Base-by-base conservation (phyloP, 352 stramenopile species). In the Plasmopara halstedii region DNA sequence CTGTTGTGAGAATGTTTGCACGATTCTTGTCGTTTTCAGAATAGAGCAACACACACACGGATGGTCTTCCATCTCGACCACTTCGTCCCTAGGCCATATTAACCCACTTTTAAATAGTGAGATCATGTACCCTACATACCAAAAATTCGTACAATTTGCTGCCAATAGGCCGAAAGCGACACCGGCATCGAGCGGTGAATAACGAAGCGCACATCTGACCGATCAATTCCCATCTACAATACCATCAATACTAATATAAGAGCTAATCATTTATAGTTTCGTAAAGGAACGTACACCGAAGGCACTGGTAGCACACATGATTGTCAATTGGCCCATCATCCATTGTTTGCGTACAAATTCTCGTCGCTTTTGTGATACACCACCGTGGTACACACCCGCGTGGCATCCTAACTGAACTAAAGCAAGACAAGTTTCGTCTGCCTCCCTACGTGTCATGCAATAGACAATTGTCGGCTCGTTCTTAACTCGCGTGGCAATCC, bases 341-440 rank as follows among this genome's bases (percentile, higher is more conserved):
- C 80, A 92, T 48, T 88, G 77, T 36, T 85, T 84, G 4, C 61
- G 70, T 27, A 88, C 74, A 48, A 83, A 87, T 32, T 88, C 73
- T 6, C 80, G 64, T 6, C 74, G 68, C 18, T 71, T 78, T 3
- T 50, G 56, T 0, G 70, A 56, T 22, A 91, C 25, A 0, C 76
- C 80, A 14, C 74, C 77, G 34, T 91, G 80, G 42, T 88, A 91
- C 5, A 87, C 73, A 8, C 78, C 76, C 0, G 80, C 76, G 21
- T 55, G 60, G 27, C 64, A 74, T 13, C 80, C 80, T 1, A 64
- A 4, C 2, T 67, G 66, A 19, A 83, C 64, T 4, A 91, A 62
- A 19, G 59, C 54, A 7, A 83, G 46, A 25, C 74, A 83, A 9
- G 71, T 51, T 6, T 80, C 50, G 25, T 88, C 80, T 0, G 76